Base-by-base conservation (phyloP, 345 rosid genomes). In the Cardamine chenopodiifolia region DNA sequence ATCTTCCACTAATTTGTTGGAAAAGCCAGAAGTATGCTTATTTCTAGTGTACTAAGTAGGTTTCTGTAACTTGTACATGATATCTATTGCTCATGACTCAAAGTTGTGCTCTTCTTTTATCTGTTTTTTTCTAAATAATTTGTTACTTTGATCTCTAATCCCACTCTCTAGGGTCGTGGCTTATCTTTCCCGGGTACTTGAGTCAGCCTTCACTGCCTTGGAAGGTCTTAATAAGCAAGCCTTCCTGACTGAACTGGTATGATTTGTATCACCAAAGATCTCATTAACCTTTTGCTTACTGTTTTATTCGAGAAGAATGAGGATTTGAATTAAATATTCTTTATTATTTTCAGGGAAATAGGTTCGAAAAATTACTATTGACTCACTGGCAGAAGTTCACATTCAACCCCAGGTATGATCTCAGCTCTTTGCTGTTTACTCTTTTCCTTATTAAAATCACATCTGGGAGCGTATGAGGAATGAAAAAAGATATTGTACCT, bases 141-240 rank as follows among this genome's bases (percentile, higher is more conserved):
- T 56, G 61, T 35, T 23, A 49, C 56, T 77, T 39, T 47, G 14
- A 40, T 60, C 18, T 72, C 22, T 60, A 34, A 59, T 45, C 20
- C 45, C 37, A 35, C 72, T 47, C 62, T 62, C 56, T 81, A 90
- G 98, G 82, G 98, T 88, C 55, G 99, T 96, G 80, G 97, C 97
- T 31, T 95, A 95, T 78, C 94, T 95, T 82, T 87, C 98, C 63
- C 97, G 98, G 54, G 96, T 92, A 78, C 96, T 95, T 66, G 97
- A 95, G 82, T 81, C 96, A 61, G 92, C 99, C 66, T 95, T 92
- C 84, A 95, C 97, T 56, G 96, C 94, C 44, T 82, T 92, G 48
- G 99, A 95, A 76, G 97, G 98, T 79, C 96, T 89, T 79, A 95
- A 92, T 86, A 95, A 95, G 81, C 99, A 90, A 86, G 97, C 97